Conservation (phyloP, 2,329 filamentous ascomycete genomes). For the Emmonsiellopsis sp. region DNA sequence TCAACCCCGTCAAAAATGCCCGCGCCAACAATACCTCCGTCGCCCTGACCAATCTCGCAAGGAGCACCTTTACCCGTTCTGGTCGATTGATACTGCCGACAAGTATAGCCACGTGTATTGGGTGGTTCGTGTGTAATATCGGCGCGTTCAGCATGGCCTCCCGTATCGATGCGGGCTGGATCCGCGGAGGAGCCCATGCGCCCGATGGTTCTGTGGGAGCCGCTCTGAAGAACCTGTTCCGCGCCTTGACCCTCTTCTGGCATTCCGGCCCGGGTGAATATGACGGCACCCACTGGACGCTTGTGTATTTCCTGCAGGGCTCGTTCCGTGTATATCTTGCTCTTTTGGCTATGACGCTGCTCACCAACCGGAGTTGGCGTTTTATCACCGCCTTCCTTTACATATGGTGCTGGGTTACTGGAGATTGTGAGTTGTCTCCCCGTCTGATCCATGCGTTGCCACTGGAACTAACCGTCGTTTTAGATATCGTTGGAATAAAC, state of each 20-base stretch:
- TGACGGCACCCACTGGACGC: conserved; percentile 36
- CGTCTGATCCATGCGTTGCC: neutral
- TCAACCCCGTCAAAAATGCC: conserved; percentile 18
- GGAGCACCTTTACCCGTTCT: conserved; percentile 16
- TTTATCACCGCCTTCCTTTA: conserved; percentile 29
- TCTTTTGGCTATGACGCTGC: conserved; percentile 32
- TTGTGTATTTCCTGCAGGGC: conserved; percentile 34
- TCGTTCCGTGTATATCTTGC: conserved; percentile 35
- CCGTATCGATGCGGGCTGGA: conserved; percentile 18
- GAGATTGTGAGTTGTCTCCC: conserved; percentile 14
- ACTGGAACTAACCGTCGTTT: conserved; percentile 1
- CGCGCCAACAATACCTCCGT: conserved; percentile 14
- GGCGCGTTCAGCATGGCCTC: conserved; percentile 16
- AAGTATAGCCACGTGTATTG: conserved; percentile 13
- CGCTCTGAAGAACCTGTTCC: conserved; percentile 13
- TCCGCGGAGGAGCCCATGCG: conserved; percentile 9
- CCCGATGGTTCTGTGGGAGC: conserved; percentile 10
- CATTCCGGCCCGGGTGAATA: conserved; percentile 32
- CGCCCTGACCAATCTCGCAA: conserved; percentile 16
- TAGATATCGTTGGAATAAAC: conserved; percentile 18
- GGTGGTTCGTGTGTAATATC: conserved; percentile 19
- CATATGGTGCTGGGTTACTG: conserved; percentile 27
- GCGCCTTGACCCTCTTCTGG: conserved; percentile 22
- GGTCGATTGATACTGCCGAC: conserved; percentile 19
- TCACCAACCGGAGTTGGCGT: conserved; percentile 28